phyloP scores from a whole-genome alignment of 2,329 filamentous ascomycete species.

The Trichoderma aggressivum region DNA sequence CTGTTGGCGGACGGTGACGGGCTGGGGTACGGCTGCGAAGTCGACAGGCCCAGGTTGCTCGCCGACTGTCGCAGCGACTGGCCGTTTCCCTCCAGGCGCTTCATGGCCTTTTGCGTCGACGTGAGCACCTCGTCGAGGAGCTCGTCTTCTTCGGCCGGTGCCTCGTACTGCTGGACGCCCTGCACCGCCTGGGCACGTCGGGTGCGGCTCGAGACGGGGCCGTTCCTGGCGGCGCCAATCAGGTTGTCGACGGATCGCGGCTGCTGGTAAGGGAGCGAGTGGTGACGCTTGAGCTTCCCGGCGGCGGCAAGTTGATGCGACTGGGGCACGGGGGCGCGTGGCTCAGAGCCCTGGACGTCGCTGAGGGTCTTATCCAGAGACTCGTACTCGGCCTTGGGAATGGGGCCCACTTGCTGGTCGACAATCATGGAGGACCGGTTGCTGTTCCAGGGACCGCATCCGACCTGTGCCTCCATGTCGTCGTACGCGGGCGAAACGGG shows the following conservation, averaged over 20 bases:
- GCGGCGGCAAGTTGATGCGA: slow-evolving; percentile 48
- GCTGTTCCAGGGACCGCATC: slow-evolving; percentile 83
- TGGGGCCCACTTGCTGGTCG: slow-evolving; percentile 53
- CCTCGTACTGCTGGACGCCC: slow-evolving; percentile 82
- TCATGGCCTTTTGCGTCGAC: slow-evolving; percentile 72
- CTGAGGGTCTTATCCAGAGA: slow-evolving; percentile 57
- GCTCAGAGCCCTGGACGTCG: slow-evolving; percentile 51
- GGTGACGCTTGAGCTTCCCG: slow-evolving; percentile 59
- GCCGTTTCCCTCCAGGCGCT: slow-evolving; percentile 54
- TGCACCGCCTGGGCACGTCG: slow-evolving; percentile 71
- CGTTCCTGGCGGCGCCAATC: slow-evolving; percentile 51
- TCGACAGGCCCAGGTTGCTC: slow-evolving; percentile 59
- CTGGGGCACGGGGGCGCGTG: slow-evolving; percentile 49
- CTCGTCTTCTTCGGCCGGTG: slow-evolving; percentile 94
- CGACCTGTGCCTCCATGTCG: slow-evolving; percentile 88
- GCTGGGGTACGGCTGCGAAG: slow-evolving; percentile 54
- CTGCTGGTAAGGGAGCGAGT: slow-evolving; percentile 61
- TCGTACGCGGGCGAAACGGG: slow-evolving; percentile 76
- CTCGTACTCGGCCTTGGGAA: slow-evolving; percentile 56
- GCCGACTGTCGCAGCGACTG: slow-evolving; percentile 57
- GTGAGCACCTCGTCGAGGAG: slow-evolving; percentile 84
- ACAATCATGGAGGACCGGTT: slow-evolving; percentile 81
- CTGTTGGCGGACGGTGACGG: slow-evolving; percentile 78
- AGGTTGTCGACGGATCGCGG: slow-evolving; percentile 63
- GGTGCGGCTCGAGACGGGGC: slow-evolving; percentile 74